Evolutionary conservation across 768 basidiomycete genomes (phyloP).

Genomic region (Lactarius trivialis): DNA sequence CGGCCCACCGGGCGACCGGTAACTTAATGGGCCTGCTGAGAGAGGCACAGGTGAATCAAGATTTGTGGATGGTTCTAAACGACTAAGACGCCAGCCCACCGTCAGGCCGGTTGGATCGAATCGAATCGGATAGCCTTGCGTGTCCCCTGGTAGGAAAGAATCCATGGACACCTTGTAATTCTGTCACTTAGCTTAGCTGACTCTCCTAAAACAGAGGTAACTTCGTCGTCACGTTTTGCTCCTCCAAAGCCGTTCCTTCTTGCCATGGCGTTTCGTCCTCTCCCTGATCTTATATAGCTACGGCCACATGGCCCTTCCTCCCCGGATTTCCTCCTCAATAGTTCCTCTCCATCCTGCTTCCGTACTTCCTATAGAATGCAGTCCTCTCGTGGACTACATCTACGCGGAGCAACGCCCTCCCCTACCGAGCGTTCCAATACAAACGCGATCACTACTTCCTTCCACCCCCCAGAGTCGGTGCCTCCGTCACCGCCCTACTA

Average conservation of each 20-base stretch:
- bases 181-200: background rate
- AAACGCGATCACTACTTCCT: background rate
- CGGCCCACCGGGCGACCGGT: constrained; percentile 9
- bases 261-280: constrained; percentile 1
- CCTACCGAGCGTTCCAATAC: constrained; percentile 8
- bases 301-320: constrained; percentile 5
- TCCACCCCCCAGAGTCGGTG: constrained; percentile 3
- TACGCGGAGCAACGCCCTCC: constrained; percentile 9
- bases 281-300: constrained; percentile 9
- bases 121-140: background rate
- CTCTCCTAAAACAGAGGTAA: background rate
- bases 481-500: constrained; percentile 3
- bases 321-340: constrained; percentile 1
- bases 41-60: background rate
- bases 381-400: constrained; percentile 13
- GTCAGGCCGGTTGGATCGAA: constrained; percentile 2
- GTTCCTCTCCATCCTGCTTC: background rate
- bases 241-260: background rate
- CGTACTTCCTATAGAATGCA: constrained; percentile 5
- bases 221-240: constrained; percentile 13
- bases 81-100: constrained; percentile 3
- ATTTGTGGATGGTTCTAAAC: background rate
- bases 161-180: background rate
- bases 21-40: background rate
- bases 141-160: background rate